These are phyloP conservation scores for Penicillium diatomitis DNA, from an alignment of 495 filamentous ascomycete species.

Conservation along the genomic window DNA sequence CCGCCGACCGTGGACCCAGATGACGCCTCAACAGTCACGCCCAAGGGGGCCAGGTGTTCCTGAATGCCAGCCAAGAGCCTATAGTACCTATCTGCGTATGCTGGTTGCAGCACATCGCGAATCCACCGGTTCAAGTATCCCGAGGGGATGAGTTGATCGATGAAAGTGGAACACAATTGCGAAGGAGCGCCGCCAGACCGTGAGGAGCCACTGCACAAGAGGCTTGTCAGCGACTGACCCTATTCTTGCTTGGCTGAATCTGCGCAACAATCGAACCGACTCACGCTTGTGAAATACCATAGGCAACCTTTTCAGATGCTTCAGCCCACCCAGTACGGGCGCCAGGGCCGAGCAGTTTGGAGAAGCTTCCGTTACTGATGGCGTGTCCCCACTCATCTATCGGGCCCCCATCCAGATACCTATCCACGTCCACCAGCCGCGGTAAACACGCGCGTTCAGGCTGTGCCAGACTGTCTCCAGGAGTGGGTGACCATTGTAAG, in stretches of 20 bases:
- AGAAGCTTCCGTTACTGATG: conserved; percentile 75
- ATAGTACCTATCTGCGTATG: conserved; percentile 49
- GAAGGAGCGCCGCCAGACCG: conserved; percentile 69
- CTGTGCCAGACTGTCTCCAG: conserved; percentile 4
- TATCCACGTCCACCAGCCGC: conserved; percentile 68
- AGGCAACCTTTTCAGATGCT: conserved; percentile 54
- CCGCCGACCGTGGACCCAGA: conserved; percentile 45
- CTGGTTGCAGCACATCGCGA: conserved; percentile 37
- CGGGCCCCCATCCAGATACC: conserved; percentile 47
- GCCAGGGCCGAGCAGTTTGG: conserved; percentile 76
- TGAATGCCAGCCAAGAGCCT: conserved; percentile 45
- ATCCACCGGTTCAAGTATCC: conserved; percentile 43
- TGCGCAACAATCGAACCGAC: conserved; percentile 6
- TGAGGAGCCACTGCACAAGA: conserved; percentile 46
- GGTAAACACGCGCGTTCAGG: conserved; percentile 47
- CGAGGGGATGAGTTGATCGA: conserved; percentile 48
- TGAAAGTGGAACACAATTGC: conserved; percentile 57
- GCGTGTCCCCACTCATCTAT: conserved; percentile 60
- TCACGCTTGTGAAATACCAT: conserved; percentile 58
- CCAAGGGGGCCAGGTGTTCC: conserved; percentile 48
- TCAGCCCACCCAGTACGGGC: conserved; percentile 78
- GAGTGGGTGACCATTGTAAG: conserved; percentile 56
- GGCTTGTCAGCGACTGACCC: conserved; percentile 2
- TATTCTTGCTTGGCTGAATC: neutral
- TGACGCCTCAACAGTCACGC: conserved; percentile 38